These are phyloP conservation scores for Gentiana macrophylla DNA, from an alignment of 257 asterid species.

Conservation along the genomic window DNA sequence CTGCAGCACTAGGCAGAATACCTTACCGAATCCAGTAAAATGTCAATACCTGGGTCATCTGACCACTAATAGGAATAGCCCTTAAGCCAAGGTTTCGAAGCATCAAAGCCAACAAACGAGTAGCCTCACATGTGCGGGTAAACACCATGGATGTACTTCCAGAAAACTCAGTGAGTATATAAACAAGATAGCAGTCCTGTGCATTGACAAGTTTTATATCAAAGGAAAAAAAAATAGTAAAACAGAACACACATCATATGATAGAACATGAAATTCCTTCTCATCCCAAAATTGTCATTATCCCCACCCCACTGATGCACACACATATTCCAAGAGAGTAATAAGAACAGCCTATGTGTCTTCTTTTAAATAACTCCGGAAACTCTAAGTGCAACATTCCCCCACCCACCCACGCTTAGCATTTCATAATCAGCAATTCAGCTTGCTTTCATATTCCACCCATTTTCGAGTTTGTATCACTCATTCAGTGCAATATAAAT, in stretches of 20 bases:
- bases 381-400: no score
- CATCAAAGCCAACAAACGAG: slow-evolving; percentile 56
- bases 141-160: slow-evolving; percentile 84
- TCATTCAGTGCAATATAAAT: no score
- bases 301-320: not conserved
- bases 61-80: slow-evolving; percentile 94
- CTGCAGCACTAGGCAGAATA: no score
- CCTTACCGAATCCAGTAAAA: no score
- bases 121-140: slow-evolving; percentile 84
- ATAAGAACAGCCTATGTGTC: not conserved
- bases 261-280: not conserved
- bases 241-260: not conserved
- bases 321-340: not conserved
- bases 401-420: no score
- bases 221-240: slow-evolving; percentile 1
- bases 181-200: slow-evolving; percentile 84
- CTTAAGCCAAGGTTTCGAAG: slow-evolving; percentile 76
- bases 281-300: not conserved
- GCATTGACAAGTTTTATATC: slow-evolving; percentile 6
- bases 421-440: no score
- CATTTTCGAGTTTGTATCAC: no score
- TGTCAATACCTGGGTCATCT: no score
- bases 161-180: slow-evolving; percentile 61
- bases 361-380: no score
- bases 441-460: no score